Conservation (phyloP, 169 alveolate species). For the Cryptosporidium sp. region DNA sequence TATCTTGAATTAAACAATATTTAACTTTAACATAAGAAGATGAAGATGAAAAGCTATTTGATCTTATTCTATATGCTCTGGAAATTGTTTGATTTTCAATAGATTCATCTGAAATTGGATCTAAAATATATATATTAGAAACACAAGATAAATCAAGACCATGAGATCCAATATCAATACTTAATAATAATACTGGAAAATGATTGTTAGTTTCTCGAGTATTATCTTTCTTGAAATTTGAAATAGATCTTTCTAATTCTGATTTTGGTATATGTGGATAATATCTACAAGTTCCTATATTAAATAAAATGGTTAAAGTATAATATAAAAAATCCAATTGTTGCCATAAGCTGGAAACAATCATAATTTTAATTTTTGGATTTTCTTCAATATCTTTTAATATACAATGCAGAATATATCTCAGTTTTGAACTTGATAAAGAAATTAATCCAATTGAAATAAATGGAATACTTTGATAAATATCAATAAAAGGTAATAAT, state of each 20-base stretch:
- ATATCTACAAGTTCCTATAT: slow-evolving; percentile 44
- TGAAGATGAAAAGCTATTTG: not conserved
- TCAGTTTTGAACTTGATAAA: slow-evolving; percentile 58
- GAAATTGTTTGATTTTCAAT: slow-evolving; percentile 63
- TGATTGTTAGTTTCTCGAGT: not conserved
- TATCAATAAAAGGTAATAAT: not conserved
- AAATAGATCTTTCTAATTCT: slow-evolving; percentile 14
- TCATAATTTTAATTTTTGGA: slow-evolving; percentile 36
- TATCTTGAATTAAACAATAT: slow-evolving; percentile 55
- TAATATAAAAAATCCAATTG: slow-evolving; percentile 51
- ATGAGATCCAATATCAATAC: slow-evolving; percentile 65
- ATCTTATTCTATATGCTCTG: slow-evolving; percentile 64
- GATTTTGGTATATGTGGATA: slow-evolving; percentile 65
- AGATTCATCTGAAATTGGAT: slow-evolving; percentile 60
- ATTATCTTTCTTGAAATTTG: slow-evolving; percentile 23
- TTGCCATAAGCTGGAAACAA: slow-evolving; percentile 71
- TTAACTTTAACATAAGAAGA: slow-evolving; percentile 38
- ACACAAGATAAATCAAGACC: slow-evolving; percentile 66
- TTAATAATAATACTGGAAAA: slow-evolving; percentile 19
- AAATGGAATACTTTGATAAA: slow-evolving; percentile 21
- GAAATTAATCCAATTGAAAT: slow-evolving; percentile 48
- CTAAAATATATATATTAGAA: slow-evolving; percentile 26
- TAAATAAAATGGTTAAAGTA: slow-evolving; percentile 37
- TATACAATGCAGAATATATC: slow-evolving; percentile 45
- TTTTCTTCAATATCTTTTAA: slow-evolving; percentile 18